Conservation (phyloP, 2,329 filamentous ascomycete genomes). For the Xylariaceae sp. region DNA sequence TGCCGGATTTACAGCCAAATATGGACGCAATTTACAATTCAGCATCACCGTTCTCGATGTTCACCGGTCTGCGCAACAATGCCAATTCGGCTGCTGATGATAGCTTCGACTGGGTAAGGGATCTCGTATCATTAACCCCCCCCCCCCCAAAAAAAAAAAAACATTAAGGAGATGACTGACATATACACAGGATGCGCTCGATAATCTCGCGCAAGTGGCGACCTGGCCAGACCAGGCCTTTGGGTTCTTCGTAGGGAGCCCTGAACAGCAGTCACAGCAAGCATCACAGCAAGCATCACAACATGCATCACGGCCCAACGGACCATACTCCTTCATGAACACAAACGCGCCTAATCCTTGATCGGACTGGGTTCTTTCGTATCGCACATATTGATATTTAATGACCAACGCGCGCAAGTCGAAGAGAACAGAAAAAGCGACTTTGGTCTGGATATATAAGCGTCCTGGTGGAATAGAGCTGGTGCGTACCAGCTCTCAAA, state of each 20-base stretch:
- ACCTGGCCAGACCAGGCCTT: constrained; percentile 49
- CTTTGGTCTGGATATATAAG: constrained; percentile 11
- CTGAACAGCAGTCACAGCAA: constrained; percentile 28
- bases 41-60: constrained; percentile 49
- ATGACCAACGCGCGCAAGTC: not conserved
- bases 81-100: constrained; percentile 41
- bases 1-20: constrained; percentile 35
- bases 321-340: constrained; percentile 29
- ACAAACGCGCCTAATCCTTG: constrained; percentile 23
- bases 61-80: constrained; percentile 39
- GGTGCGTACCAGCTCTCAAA: constrained; percentile 3
- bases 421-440: constrained; percentile 1
- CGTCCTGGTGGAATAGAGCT: not conserved
- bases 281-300: constrained; percentile 5
- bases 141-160: not conserved
- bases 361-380: not conserved
- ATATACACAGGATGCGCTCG: constrained; percentile 44
- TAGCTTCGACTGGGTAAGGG: constrained; percentile 55
- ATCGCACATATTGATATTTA: not conserved
- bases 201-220: constrained; percentile 52
- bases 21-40: constrained; percentile 31
- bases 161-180: constrained; percentile 24
- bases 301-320: constrained; percentile 23
- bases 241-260: constrained; percentile 41
- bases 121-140: not conserved